These are phyloP conservation scores for Pseudomassariella vexata DNA, from an alignment of 2,329 filamentous ascomycete genomes.

Conservation along the genomic window DNA sequence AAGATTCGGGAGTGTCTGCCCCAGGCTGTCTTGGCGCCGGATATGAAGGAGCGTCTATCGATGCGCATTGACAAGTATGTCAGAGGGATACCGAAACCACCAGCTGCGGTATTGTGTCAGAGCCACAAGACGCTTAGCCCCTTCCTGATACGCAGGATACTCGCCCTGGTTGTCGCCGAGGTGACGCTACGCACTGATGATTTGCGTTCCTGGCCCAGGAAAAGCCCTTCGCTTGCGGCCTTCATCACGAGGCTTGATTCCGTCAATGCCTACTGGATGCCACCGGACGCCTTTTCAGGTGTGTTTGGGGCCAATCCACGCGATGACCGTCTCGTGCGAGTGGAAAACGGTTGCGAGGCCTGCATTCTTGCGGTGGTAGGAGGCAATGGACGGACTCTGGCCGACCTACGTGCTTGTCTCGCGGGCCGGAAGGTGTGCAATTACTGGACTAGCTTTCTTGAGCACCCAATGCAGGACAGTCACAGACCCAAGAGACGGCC, in stretches of 20 bases:
- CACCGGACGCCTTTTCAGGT: conserved; percentile 25
- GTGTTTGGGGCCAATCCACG: conserved; percentile 26
- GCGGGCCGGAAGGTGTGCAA: conserved; percentile 31
- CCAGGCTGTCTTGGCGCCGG: conserved; percentile 18
- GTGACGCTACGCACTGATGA: conserved; percentile 24
- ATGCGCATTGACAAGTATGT: conserved; percentile 24
- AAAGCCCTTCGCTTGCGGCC: conserved; percentile 14
- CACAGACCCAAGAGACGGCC: conserved; percentile 6
- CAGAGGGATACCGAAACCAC: conserved; percentile 17
- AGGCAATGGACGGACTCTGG: conserved; percentile 32
- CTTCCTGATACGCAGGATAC: conserved; percentile 36
- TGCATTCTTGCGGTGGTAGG: conserved; percentile 47
- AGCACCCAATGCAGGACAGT: too few species aligned
- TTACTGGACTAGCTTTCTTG: too few species aligned
- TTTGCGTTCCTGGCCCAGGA: conserved; percentile 19
- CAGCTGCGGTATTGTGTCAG: conserved; percentile 32
- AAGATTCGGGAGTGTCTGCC: conserved; percentile 21
- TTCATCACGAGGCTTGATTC: conserved; percentile 26
- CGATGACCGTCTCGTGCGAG: conserved; percentile 18
- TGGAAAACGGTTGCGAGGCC: conserved; percentile 40
- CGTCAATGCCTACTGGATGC: conserved; percentile 33
- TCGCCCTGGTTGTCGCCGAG: conserved; percentile 35
- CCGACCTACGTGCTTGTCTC: conserved; percentile 39
- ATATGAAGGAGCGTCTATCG: conserved; percentile 24
- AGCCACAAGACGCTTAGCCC: conserved; percentile 35